These are phyloP conservation scores for Mycena sp. DNA, from an alignment of 1,284 basidiomycete genomes.

Conservation along the genomic window DNA sequence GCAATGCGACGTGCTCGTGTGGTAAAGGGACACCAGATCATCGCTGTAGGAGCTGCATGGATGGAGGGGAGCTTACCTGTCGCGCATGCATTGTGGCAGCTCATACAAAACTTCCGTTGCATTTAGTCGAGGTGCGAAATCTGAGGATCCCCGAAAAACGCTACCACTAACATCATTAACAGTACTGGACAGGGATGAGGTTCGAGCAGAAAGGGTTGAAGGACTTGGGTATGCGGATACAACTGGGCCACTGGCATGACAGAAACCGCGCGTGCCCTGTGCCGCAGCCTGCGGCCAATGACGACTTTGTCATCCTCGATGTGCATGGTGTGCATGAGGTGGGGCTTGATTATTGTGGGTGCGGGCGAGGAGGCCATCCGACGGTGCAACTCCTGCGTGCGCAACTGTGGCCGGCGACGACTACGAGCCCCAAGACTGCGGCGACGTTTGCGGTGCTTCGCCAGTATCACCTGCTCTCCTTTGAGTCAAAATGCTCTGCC, in stretches of 20 bases:
- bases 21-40: background rate
- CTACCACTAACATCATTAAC: background rate
- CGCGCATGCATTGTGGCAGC: background rate
- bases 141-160: background rate
- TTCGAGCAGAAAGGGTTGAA: conserved; percentile 23
- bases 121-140: conserved; percentile 6
- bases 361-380: conserved; percentile 22
- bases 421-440: conserved; percentile 37
- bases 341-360: conserved; percentile 45
- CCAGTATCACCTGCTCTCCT: conserved; percentile 41
- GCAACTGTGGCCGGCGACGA: conserved; percentile 33
- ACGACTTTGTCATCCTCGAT: conserved; percentile 23
- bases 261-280: background rate
- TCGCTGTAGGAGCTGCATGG: conserved; percentile 13
- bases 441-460: conserved; percentile 41
- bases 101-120: conserved; percentile 12
- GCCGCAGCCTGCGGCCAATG: background rate
- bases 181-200: conserved; percentile 26
- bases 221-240: conserved; percentile 39
- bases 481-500: conserved; percentile 32
- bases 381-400: conserved; percentile 34
- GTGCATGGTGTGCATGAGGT: conserved; percentile 42
- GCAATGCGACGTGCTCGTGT: background rate
- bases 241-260: conserved; percentile 40
- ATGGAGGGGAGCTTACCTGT: conserved; percentile 14